Percentiles rank a stretch among this genome's conserved stretches.
phyloP scores from a whole-genome alignment of 306 rosid genomes.

The Bauhinia variegata region DNA sequence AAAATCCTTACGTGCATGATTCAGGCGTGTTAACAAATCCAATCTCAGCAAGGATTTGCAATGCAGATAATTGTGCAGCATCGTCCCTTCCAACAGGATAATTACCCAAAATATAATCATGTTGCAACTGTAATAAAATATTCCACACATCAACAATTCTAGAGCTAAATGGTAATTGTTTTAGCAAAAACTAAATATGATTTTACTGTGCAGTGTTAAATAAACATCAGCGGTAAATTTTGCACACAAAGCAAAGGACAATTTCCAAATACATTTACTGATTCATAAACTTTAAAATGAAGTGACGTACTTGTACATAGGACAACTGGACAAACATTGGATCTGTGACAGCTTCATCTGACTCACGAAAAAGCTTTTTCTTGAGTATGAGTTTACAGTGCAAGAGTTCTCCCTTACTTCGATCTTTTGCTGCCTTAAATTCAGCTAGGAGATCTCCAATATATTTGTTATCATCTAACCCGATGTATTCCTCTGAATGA shows the following conservation, averaged over 20 bases:
- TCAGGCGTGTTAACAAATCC: constrained; percentile 73
- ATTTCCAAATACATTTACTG: neutral
- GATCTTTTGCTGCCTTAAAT: constrained; percentile 86
- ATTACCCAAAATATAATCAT: constrained; percentile 90
- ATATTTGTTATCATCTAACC: constrained; percentile 88
- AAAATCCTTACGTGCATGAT: constrained; percentile 75
- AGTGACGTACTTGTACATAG: constrained; percentile 75
- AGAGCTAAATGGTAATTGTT: constrained; percentile 25
- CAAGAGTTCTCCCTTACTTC: constrained; percentile 91
- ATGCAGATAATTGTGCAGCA: constrained; percentile 88
- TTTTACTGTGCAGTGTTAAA: constrained; percentile 28
- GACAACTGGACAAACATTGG: constrained; percentile 93
- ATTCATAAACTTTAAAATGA: constrained; percentile 11
- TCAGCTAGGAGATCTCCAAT: constrained; percentile 86
- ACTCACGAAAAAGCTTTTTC: constrained; percentile 87
- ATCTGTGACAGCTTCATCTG: constrained; percentile 92
- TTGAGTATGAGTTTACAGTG: constrained; percentile 81
- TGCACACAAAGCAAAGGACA: neutral
- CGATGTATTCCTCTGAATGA: constrained; percentile 80
- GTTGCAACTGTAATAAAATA: constrained; percentile 76
- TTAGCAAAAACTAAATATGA: constrained; percentile 30
- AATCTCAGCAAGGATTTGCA: constrained; percentile 89
- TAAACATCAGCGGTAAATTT: neutral
- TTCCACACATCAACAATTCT: constrained; percentile 16
- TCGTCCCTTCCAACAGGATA: constrained; percentile 96